Evolutionary conservation across 306 rosid species (phyloP).

Genomic region (Coriaria nepalensis): DNA sequence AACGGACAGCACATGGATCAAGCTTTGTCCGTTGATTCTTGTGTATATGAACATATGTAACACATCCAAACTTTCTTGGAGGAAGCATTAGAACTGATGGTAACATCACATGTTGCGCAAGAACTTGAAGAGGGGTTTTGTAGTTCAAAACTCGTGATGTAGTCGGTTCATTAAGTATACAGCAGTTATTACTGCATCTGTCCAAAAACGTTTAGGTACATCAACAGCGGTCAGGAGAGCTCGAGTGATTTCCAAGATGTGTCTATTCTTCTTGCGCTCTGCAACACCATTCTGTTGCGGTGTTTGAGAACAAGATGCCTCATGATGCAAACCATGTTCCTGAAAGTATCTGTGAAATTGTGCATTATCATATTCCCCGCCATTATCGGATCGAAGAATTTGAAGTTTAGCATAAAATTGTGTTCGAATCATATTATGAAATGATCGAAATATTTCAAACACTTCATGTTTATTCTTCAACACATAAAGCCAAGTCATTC

Average conservation of each 20-base stretch:
- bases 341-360: not conserved
- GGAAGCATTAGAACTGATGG: conserved; percentile 1
- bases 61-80: conserved; percentile 5
- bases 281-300: conserved; percentile 3
- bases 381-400: no score
- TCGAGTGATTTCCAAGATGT: not conserved
- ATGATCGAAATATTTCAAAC: no score
- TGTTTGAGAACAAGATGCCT: not conserved
- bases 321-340: not conserved
- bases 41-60: not conserved
- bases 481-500: not conserved
- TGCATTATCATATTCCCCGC: no score
- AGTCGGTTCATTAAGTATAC: conserved; percentile 1
- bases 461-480: no score
- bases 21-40: not conserved
- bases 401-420: no score
- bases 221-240: not conserved
- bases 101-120: not conserved
- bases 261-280: not conserved
- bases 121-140: not conserved
- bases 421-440: no score
- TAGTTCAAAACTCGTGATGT: not conserved
- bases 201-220: conserved; percentile 1
- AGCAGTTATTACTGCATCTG: not conserved
- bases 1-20: conserved; percentile 1